Base-by-base conservation (phyloP, 495 filamentous ascomycete species). In the Xylaria intraflava region DNA sequence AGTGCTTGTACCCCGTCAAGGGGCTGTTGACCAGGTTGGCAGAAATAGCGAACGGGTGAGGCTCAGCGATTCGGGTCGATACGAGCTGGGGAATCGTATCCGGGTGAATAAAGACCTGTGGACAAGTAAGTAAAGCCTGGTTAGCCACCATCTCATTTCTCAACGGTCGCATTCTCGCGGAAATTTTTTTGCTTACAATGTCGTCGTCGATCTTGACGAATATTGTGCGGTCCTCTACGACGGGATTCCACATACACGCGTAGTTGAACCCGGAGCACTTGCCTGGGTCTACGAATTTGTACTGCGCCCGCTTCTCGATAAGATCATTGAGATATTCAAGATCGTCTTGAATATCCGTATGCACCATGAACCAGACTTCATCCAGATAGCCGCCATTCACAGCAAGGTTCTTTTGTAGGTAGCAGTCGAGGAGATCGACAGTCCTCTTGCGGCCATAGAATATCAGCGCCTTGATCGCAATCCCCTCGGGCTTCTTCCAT, bases 131-230 rank as follows among this genome's bases (percentile, higher is more conserved):
- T 65, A 46, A n/a, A 65, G 49, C 17, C 35, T 42, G 30, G 1
- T 22, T 31, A 35, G 41, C 42, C 1, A 2, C 14, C 19, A 38
- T 17, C 3, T 20, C 22, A 46, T 41, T 40, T 3, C 5, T 20
- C 17, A 33, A 2, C 14, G 12, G n/a, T 8, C 16, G 5, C n/a
- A 27, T 43, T 36, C 40, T 7, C 22, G 23, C 7, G 6, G 2
- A n/a, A 11, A 27, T n/a, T 5, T 12, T n/a, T 8, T 7, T 19
- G 58, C 64, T 58, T 62, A 67, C 71, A 40, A 76, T 69, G 55
- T 81, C 79, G 7, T 79, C 78, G 55, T 81, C 78, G 23, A 82
- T 81, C 57, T 77, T 78, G 49, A 81, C 68, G 51, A 78, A 79
- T 46, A 82, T 71, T 16, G 66, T 65, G 36, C 72, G 53, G 11